Evolutionary conservation across 1,284 basidiomycete genomes (phyloP).

Genomic region (Malassezia slooffiae): DNA sequence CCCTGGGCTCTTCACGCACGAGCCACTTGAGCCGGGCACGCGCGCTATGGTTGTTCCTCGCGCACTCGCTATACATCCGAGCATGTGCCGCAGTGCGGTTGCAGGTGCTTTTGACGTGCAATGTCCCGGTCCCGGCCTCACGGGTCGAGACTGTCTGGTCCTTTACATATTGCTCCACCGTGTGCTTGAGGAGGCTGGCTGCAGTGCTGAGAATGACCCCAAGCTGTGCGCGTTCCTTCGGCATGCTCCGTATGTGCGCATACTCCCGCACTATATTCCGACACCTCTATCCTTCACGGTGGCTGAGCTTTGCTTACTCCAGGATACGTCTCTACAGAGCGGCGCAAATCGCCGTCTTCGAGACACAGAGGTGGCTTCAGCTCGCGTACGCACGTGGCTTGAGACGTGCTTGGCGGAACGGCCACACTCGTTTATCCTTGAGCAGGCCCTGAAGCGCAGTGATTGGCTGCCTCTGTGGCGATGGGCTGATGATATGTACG

Average conservation of each 20-base stretch:
- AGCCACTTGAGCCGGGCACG: neutral
- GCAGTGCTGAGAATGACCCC: neutral
- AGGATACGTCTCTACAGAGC: slow-evolving; percentile 23
- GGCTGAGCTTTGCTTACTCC: slow-evolving; percentile 19
- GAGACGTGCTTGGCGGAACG: no score
- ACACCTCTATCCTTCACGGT: slow-evolving; percentile 22
- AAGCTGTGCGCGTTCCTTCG: neutral
- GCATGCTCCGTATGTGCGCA: slow-evolving; percentile 22
- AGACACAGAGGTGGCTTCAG: no score
- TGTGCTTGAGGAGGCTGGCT: neutral
- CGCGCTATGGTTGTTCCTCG: neutral
- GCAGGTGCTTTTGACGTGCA: no score
- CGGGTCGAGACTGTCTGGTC: slow-evolving; percentile 2
- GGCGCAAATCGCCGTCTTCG: no score
- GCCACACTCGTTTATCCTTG: no score
- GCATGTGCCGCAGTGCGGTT: neutral
- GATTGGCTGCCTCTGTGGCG: slow-evolving; percentile 18
- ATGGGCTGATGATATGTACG: slow-evolving; percentile 27
- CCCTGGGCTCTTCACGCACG: neutral
- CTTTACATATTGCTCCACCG: slow-evolving; percentile 7
- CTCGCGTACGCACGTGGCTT: no score
- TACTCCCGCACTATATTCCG: slow-evolving; percentile 18
- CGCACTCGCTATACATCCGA: slow-evolving; percentile 1
- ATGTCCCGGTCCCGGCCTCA: no score
- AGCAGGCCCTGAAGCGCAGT: no score